Conservation (phyloP, 2,329 filamentous ascomycete species). For the Cadophora malorum region DNA sequence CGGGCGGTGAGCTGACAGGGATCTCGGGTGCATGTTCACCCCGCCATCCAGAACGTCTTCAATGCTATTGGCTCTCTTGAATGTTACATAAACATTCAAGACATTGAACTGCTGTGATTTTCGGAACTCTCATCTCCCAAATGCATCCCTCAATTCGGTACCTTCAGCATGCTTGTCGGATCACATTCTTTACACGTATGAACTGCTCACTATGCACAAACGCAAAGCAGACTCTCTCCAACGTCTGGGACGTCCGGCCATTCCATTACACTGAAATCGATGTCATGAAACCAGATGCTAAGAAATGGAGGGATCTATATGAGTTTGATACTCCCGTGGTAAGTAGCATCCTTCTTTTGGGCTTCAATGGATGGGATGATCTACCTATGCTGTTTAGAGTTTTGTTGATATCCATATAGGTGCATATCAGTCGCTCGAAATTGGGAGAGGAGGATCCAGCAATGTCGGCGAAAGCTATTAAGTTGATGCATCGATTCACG, state of each 20-base stretch:
- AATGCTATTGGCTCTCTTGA: neutral
- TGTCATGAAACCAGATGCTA: slow-evolving; percentile 67
- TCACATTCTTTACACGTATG: slow-evolving; percentile 77
- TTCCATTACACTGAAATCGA: slow-evolving; percentile 75
- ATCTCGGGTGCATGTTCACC: neutral
- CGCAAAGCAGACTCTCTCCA: slow-evolving; percentile 70
- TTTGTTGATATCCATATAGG: slow-evolving; percentile 45
- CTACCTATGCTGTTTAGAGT: slow-evolving; percentile 1
- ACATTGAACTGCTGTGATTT: neutral
- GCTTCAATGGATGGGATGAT: neutral
- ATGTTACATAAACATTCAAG: neutral
- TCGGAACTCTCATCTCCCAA: neutral
- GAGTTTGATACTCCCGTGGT: slow-evolving; percentile 86
- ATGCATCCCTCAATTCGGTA: slow-evolving; percentile 61
- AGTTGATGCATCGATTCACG: slow-evolving; percentile 81
- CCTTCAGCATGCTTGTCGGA: slow-evolving; percentile 60
- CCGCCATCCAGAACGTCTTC: neutral
- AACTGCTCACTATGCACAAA: slow-evolving; percentile 75
- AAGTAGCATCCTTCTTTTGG: slow-evolving; percentile 18
- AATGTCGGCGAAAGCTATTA: slow-evolving; percentile 55
- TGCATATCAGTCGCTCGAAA: slow-evolving; percentile 64
- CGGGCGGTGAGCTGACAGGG: neutral
- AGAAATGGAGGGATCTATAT: slow-evolving; percentile 74
- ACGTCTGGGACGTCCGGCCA: slow-evolving; percentile 69
- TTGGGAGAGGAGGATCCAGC: slow-evolving; percentile 57